Percentiles rank a stretch among this genome's conserved stretches.
Conservation (phyloP, 2,329 filamentous ascomycete genomes). For the Leptosphaerulina australis region DNA sequence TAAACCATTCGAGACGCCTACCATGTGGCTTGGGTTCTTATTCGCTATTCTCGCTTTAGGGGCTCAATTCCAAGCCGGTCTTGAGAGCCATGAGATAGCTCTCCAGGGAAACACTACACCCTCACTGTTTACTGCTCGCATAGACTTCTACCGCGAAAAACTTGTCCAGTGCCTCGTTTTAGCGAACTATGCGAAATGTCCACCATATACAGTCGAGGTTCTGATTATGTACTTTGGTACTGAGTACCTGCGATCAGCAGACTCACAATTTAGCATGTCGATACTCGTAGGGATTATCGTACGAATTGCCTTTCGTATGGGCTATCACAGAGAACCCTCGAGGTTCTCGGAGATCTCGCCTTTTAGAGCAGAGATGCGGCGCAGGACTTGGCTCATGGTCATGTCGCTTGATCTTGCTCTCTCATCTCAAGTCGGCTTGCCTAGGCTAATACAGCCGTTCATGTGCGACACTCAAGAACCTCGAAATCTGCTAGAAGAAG, state of each 20-base stretch:
- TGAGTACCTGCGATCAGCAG: slow-evolving; percentile 37
- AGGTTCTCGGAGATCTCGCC: slow-evolving; percentile 51
- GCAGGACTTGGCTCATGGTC: slow-evolving; percentile 65
- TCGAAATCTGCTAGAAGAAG: slow-evolving; percentile 50
- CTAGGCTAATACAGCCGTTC: slow-evolving; percentile 46
- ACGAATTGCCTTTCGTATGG: slow-evolving; percentile 48
- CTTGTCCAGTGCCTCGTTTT: slow-evolving; percentile 41
- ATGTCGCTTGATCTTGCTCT: slow-evolving; percentile 48
- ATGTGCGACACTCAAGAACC: slow-evolving; percentile 50
- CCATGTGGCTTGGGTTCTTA: slow-evolving; percentile 54
- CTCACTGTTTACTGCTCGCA: slow-evolving; percentile 29
- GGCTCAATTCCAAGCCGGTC: slow-evolving; percentile 31
- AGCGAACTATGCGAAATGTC: slow-evolving; percentile 46
- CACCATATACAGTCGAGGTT: slow-evolving; percentile 41
- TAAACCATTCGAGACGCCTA: slow-evolving; percentile 44
- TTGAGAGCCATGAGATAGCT: slow-evolving; percentile 16
- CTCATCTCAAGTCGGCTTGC: slow-evolving; percentile 49
- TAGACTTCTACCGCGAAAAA: slow-evolving; percentile 42
- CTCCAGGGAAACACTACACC: slow-evolving; percentile 12
- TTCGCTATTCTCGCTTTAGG: slow-evolving; percentile 50
- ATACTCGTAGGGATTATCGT: slow-evolving; percentile 40
- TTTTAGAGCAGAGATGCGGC: slow-evolving; percentile 65
- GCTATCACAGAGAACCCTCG: slow-evolving; percentile 52
- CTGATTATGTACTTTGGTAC: slow-evolving; percentile 40
- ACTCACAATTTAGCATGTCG: slow-evolving; percentile 40